Conservation (phyloP, 192 early-diverging fungal species). For the Spinellus fusiger region DNA sequence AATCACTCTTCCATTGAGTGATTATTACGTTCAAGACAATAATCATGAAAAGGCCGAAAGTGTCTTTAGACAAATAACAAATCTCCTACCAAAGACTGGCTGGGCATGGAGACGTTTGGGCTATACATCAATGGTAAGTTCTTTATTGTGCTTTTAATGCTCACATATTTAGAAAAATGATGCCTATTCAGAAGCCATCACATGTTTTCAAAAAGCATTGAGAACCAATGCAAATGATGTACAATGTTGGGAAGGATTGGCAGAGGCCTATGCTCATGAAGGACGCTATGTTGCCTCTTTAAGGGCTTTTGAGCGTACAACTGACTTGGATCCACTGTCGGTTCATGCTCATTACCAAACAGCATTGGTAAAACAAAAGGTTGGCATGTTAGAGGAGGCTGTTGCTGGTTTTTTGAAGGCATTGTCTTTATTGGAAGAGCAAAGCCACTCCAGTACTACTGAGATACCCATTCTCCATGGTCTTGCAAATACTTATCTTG, state of each 20-base stretch:
- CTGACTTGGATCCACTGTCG: conserved; percentile 55
- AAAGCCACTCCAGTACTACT: conserved; percentile 20
- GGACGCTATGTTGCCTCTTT: conserved; percentile 68
- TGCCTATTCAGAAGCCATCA: conserved; percentile 50
- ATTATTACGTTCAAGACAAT: conserved; percentile 51
- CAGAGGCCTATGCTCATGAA: conserved; percentile 65
- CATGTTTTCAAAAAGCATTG: conserved; percentile 76
- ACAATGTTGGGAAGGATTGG: conserved; percentile 72
- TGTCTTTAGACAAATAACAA: conserved; percentile 39
- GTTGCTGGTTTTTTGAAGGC: conserved; percentile 38
- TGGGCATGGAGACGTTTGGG: conserved; percentile 84
- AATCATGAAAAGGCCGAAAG: conserved; percentile 40
- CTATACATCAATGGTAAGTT: conserved; percentile 53
- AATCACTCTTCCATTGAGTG: conserved; percentile 58
- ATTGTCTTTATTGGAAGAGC: conserved; percentile 29
- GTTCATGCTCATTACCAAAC: conserved; percentile 41
- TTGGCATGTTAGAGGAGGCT: conserved; percentile 47
- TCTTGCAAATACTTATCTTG: conserved; percentile 43
- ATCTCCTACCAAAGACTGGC: conserved; percentile 37
- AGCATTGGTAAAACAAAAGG: conserved; percentile 45
- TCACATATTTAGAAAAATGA: conserved; percentile 21
- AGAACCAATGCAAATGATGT: conserved; percentile 61
- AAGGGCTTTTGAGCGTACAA: conserved; percentile 68
- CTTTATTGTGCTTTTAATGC: neutral
- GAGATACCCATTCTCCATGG: conserved; percentile 47